These are phyloP conservation scores for Asterochloris erici DNA, from an alignment of 139 green algal genomes.

Conservation along the genomic window DNA sequence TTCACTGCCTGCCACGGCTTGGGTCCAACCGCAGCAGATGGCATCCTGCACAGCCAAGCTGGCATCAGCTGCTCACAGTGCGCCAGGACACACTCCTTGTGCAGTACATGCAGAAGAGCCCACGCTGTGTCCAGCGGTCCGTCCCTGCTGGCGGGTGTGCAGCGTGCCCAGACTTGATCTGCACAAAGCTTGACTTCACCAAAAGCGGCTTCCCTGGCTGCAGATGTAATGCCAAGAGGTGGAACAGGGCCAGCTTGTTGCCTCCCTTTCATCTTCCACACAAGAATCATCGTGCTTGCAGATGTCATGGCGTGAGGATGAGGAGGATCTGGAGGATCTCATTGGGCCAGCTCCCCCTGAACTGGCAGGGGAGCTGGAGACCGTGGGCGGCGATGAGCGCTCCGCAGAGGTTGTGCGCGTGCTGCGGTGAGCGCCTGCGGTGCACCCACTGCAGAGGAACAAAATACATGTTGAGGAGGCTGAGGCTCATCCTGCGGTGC, in stretches of 20 bases:
- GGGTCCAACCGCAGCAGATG: no score
- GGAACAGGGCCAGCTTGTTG: background rate
- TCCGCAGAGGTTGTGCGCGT: conserved; percentile 53
- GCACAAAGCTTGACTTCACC: background rate
- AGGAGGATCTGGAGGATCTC: conserved; percentile 40
- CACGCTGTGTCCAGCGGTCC: no score
- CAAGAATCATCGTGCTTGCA: background rate
- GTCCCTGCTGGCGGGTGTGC: no score
- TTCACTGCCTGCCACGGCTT: no score
- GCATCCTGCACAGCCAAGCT: no score
- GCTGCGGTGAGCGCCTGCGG: conserved; percentile 5
- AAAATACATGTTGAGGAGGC: no score
- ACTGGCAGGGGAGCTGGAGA: conserved; percentile 51
- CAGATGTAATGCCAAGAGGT: background rate
- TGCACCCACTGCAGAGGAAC: no score
- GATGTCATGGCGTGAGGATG: conserved; percentile 20
- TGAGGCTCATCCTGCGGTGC: no score
- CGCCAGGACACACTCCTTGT: no score
- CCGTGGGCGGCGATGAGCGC: conserved; percentile 29
- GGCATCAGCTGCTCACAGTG: no score
- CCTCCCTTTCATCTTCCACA: background rate
- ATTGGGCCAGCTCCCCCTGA: conserved; percentile 70
- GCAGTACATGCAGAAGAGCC: no score
- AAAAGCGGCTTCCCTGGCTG: background rate
- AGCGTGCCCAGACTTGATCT: no score